Percentiles rank a stretch among this genome's conserved stretches.
Evolutionary conservation across 2,329 filamentous ascomycete species (phyloP).

Genomic region (Aspergillus japonicus): DNA sequence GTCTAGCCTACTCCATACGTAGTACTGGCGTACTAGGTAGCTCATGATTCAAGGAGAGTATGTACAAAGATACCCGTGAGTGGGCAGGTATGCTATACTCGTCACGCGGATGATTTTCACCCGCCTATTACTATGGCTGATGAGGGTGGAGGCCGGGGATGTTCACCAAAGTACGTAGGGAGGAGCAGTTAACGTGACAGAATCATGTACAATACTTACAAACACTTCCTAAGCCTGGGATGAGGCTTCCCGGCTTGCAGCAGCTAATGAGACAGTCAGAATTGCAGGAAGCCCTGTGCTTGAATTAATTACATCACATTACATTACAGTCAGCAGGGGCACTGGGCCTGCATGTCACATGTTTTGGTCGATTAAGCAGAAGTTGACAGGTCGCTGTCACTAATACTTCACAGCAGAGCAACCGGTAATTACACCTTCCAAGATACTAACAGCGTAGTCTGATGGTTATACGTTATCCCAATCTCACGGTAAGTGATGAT

Average conservation of each 20-base stretch:
- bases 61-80: not conserved
- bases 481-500: too few relatives aligned
- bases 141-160: conserved; percentile 3
- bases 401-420: not conserved
- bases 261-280: not conserved
- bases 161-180: not conserved
- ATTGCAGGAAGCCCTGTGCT: not conserved
- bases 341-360: not conserved
- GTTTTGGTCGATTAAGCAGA: not conserved
- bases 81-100: not conserved
- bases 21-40: too few relatives aligned
- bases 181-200: too few relatives aligned
- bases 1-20: not conserved
- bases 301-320: too few relatives aligned
- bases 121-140: conserved; percentile 7
- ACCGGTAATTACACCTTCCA: not conserved
- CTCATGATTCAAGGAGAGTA: too few relatives aligned
- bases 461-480: not conserved
- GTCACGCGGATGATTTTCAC: conserved; percentile 10
- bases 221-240: not conserved
- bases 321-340: not conserved
- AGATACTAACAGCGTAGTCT: not conserved
- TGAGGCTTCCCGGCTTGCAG: not conserved
- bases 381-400: conserved; percentile 2
- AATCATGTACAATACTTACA: too few relatives aligned